Percentiles rank a stretch among this genome's conserved stretches.
Conservation (phyloP, 2,329 filamentous ascomycete species). For the Ophiosphaerella narmari region DNA sequence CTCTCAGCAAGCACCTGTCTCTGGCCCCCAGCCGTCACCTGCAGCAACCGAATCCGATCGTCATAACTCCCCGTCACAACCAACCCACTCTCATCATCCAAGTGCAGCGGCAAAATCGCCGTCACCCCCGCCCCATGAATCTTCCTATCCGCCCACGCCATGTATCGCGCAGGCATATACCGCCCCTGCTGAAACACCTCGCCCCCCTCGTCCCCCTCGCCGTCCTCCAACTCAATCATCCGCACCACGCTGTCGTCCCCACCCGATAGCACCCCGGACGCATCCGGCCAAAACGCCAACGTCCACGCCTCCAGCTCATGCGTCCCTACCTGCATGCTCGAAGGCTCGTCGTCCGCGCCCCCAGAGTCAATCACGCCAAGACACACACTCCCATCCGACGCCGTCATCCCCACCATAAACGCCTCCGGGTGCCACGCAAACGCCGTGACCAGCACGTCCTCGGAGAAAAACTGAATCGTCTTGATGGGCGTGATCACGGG, state of each 20-base stretch:
- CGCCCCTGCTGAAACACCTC: background rate
- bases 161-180: conserved; percentile 14
- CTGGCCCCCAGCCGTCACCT: conserved; percentile 45
- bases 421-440: conserved; percentile 71
- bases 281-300: conserved; percentile 59
- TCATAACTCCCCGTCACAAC: conserved; percentile 92
- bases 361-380: conserved; percentile 28
- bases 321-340: conserved; percentile 30
- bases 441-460: conserved; percentile 69
- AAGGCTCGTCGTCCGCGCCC: conserved; percentile 5
- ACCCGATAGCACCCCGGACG: conserved; percentile 65
- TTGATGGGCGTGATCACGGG: conserved; percentile 36
- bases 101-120: conserved; percentile 75
- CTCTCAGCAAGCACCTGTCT: conserved; percentile 64
- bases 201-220: conserved; percentile 3
- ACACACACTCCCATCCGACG: conserved; percentile 67
- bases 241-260: conserved; percentile 75
- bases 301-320: conserved; percentile 75
- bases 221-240: conserved; percentile 30
- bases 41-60: conserved; percentile 74
- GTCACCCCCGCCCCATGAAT: conserved; percentile 85
- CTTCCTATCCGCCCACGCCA: conserved; percentile 56
- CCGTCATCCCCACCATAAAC: conserved; percentile 68
- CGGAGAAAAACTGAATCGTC: conserved; percentile 57
- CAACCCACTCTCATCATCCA: conserved; percentile 51